phyloP scores from a whole-genome alignment of 164 flowering plant species.

The Piper longum region DNA sequence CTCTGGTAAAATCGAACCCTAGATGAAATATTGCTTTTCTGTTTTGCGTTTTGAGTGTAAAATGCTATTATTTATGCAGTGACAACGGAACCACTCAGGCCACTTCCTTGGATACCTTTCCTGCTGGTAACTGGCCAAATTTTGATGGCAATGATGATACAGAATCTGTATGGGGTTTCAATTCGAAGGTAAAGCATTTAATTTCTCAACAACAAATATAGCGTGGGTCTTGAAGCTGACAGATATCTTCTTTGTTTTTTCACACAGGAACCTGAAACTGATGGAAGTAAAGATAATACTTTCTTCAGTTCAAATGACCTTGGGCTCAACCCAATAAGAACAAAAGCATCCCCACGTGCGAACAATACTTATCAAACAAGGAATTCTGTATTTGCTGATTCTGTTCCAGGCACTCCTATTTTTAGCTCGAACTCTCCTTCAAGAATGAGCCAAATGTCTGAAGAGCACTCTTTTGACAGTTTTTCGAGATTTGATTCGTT shows the following conservation, averaged over 20 bases:
- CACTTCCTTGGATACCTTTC: constrained; percentile 39
- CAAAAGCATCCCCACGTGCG: constrained; percentile 46
- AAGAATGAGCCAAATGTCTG: constrained; percentile 36
- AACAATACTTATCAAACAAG: constrained; percentile 26
- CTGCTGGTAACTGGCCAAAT: constrained; percentile 54
- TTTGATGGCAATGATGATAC: constrained; percentile 72
- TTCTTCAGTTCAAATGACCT: constrained; percentile 52
- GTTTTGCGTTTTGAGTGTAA: not conserved
- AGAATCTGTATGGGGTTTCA: constrained; percentile 95
- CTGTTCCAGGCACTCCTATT: constrained; percentile 60
- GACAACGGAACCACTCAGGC: constrained; percentile 52
- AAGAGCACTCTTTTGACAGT: constrained; percentile 49
- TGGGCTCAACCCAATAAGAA: constrained; percentile 42
- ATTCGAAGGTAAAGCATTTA: constrained; percentile 41
- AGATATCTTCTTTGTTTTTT: not conserved
- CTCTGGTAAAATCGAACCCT: too few species aligned
- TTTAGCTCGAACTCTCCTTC: constrained; percentile 43
- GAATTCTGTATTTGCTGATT: constrained; percentile 50
- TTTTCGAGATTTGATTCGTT: constrained; percentile 65
- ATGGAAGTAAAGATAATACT: constrained; percentile 29
- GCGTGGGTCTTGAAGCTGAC: too few species aligned
- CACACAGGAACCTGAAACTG: constrained; percentile 43
- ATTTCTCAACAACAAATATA: not conserved
- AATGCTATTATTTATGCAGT: constrained; percentile 24
- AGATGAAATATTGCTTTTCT: too few species aligned